A percentile compares a stretch with the other conserved stretches of the same genome.
These are phyloP conservation scores for Bacterosira constricta DNA, from an alignment of 108 stramenopile genomes.

Conservation along the genomic window DNA sequence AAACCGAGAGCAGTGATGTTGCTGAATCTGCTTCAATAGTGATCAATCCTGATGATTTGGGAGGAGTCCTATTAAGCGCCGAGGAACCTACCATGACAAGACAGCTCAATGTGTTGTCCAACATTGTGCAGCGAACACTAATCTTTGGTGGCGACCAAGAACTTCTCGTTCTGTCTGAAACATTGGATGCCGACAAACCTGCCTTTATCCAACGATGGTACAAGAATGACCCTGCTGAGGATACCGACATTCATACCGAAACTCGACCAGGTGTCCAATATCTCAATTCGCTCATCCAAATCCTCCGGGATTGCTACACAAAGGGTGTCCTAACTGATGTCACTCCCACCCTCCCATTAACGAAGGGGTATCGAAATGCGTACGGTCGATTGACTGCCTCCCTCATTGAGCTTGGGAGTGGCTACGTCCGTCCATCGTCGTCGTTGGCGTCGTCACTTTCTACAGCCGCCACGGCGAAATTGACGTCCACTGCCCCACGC, in stretches of 20 bases:
- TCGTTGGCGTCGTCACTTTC: slow-evolving; percentile 42
- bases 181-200: slow-evolving; percentile 72
- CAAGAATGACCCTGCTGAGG: slow-evolving; percentile 40
- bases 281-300: slow-evolving; percentile 69
- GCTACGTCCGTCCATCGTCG: slow-evolving; percentile 69
- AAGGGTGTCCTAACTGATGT: slow-evolving; percentile 68
- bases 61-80: slow-evolving; percentile 75
- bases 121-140: slow-evolving; percentile 75
- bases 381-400: slow-evolving; percentile 75
- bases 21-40: slow-evolving; percentile 38
- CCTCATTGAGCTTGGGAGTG: slow-evolving; percentile 78
- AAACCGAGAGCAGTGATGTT: neutral
- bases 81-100: slow-evolving; percentile 85
- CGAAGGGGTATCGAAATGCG: slow-evolving; percentile 69
- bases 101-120: slow-evolving; percentile 83
- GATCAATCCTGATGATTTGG: slow-evolving; percentile 56
- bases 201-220: slow-evolving; percentile 87
- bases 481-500: slow-evolving; percentile 47
- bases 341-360: slow-evolving; percentile 63
- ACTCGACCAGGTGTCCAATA: slow-evolving; percentile 79
- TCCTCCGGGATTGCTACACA: slow-evolving; percentile 70
- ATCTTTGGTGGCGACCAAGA: slow-evolving; percentile 88
- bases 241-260: slow-evolving; percentile 33
- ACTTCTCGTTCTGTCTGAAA: slow-evolving; percentile 76
- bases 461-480: slow-evolving; percentile 43